Percentiles rank a stretch among this genome's conserved stretches.
Evolutionary conservation across 108 stramenopile species (phyloP).

Genomic region (Seminavis robusta): DNA sequence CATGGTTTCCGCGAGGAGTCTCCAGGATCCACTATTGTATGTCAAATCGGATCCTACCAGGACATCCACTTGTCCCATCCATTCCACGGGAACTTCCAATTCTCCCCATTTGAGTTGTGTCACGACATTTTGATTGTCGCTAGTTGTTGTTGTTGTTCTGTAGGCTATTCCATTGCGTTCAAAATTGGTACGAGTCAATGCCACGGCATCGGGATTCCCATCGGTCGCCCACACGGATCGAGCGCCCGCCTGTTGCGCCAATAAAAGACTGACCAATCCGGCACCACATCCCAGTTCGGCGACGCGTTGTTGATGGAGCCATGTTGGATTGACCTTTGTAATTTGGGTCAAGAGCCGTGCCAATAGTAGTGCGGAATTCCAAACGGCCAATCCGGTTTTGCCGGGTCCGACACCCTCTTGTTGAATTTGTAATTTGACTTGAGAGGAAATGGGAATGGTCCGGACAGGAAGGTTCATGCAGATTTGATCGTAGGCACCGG

Average conservation of each 20-base stretch:
- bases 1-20: slow-evolving; percentile 58
- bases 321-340: slow-evolving; percentile 8
- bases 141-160: not conserved
- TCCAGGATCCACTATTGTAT: slow-evolving; percentile 66
- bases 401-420: slow-evolving; percentile 33
- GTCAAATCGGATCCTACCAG: slow-evolving; percentile 67
- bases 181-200: slow-evolving; percentile 42
- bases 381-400: slow-evolving; percentile 53
- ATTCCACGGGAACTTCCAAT: slow-evolving; percentile 47
- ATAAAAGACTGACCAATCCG: slow-evolving; percentile 41
- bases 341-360: slow-evolving; percentile 46
- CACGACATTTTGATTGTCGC: slow-evolving; percentile 8
- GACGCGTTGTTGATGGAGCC: slow-evolving; percentile 26
- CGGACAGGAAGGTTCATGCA: slow-evolving; percentile 52
- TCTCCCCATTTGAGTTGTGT: slow-evolving; percentile 56
- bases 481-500: slow-evolving; percentile 64
- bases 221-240: slow-evolving; percentile 45
- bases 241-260: slow-evolving; percentile 42
- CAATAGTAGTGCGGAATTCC: slow-evolving; percentile 68
- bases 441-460: slow-evolving; percentile 20
- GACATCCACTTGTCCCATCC: slow-evolving; percentile 38
- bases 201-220: slow-evolving; percentile 53
- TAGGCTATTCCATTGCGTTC: not conserved
- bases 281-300: slow-evolving; percentile 63
- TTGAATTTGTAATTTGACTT: slow-evolving; percentile 12